Evolutionary conservation across 2,329 filamentous ascomycete species (phyloP).

Genomic region (Hymenoscyphus scutula): DNA sequence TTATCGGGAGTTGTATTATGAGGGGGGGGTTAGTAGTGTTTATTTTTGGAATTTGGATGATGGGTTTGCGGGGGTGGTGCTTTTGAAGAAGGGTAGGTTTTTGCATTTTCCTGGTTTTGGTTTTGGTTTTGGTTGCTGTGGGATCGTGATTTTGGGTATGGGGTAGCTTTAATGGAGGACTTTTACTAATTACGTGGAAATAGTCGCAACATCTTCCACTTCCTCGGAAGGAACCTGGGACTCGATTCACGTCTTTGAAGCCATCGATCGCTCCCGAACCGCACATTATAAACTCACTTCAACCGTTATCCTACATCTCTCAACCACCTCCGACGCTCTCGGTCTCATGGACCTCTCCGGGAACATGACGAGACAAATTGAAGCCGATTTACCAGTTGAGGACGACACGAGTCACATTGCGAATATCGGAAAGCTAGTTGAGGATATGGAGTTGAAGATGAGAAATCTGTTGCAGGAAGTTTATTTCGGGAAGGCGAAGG

Average conservation of each 20-base stretch:
- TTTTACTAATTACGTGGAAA: neutral
- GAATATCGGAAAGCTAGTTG: conserved; percentile 90
- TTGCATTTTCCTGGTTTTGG: conserved; percentile 1
- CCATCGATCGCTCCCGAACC: conserved; percentile 84
- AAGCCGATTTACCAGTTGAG: conserved; percentile 86
- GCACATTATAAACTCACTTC: conserved; percentile 98
- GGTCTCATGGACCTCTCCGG: conserved; percentile 90
- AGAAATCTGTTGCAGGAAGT: conserved; percentile 96
- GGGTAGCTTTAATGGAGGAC: too few relatives aligned
- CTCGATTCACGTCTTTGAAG: conserved; percentile 97
- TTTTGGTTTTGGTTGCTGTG: conserved; percentile 2
- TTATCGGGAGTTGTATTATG: conserved; percentile 94
- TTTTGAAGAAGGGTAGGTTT: conserved; percentile 84
- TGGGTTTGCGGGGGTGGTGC: conserved; percentile 91
- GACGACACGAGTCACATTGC: conserved; percentile 91
- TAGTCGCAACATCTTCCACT: conserved; percentile 64
- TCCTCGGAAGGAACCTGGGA: conserved; percentile 85
- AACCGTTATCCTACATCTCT: conserved; percentile 89
- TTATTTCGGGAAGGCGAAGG: conserved; percentile 99
- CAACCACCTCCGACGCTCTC: conserved; percentile 63
- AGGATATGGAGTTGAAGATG: conserved; percentile 99
- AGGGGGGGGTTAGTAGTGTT: conserved; percentile 91
- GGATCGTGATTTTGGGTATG: neutral
- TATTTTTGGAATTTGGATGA: conserved; percentile 99
- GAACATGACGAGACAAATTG: conserved; percentile 96